Evolutionary conservation across 2,329 filamentous ascomycete genomes (phyloP).

Genomic region (Seiridium unicorne): DNA sequence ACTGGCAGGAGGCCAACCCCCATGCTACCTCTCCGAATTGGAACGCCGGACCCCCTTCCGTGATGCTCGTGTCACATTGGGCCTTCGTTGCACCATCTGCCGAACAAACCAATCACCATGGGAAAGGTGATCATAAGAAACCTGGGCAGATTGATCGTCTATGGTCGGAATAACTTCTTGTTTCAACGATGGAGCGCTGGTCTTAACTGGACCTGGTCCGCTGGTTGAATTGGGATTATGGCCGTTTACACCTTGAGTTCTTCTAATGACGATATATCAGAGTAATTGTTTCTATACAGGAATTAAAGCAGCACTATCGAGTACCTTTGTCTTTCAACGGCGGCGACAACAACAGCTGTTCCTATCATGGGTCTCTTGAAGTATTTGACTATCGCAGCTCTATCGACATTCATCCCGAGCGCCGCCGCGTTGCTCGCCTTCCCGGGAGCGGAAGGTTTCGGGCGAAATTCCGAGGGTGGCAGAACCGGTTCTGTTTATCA

Average conservation of each 20-base stretch:
- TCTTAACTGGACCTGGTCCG: too few relatives aligned
- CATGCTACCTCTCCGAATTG: background rate
- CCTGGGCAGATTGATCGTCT: background rate
- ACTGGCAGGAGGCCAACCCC: background rate
- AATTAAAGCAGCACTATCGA: too few relatives aligned
- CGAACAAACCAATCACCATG: background rate
- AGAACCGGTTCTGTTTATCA: conserved; percentile 45
- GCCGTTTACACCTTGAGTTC: too few relatives aligned
- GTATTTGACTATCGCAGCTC: conserved; percentile 12
- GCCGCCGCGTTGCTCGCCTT: conserved; percentile 36
- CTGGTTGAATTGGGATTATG: too few relatives aligned
- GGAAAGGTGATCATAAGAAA: too few relatives aligned
- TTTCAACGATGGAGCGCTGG: too few relatives aligned
- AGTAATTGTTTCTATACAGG: too few relatives aligned
- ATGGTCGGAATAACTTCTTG: background rate
- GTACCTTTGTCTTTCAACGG: too few relatives aligned
- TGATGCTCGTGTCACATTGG: background rate
- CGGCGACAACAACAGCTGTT: too few relatives aligned
- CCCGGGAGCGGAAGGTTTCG: conserved; percentile 49
- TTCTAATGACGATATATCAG: too few relatives aligned
- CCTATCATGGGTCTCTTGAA: conserved; percentile 17
- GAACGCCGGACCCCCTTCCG: conserved; percentile 1
- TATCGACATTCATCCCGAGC: conserved; percentile 3
- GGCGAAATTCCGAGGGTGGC: conserved; percentile 43
- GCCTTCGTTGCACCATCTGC: background rate